Evolutionary conservation across 2,329 filamentous ascomycete genomes (phyloP).

Genomic region (Colletotrichum liriopes): DNA sequence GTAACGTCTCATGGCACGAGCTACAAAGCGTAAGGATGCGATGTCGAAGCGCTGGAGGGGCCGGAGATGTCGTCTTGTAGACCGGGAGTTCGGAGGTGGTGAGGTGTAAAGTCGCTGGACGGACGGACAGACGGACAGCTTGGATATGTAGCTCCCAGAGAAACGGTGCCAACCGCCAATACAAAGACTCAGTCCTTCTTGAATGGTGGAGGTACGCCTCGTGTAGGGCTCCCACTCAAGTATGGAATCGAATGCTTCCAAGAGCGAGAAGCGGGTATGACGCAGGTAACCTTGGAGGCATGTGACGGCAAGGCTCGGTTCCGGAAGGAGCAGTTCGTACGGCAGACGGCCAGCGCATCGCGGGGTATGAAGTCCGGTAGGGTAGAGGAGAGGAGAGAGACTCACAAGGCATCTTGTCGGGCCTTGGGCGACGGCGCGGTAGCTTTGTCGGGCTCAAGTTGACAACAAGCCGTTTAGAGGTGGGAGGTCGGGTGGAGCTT

Average conservation of each 20-base stretch:
- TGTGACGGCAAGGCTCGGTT: slow-evolving; percentile 33
- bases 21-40: neutral
- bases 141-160: slow-evolving; percentile 3
- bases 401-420: slow-evolving; percentile 47
- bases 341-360: slow-evolving; percentile 32
- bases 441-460: slow-evolving; percentile 42
- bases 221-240: slow-evolving; percentile 8
- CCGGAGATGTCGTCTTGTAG: slow-evolving; percentile 9
- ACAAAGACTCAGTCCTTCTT: slow-evolving; percentile 9
- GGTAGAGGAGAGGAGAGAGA: slow-evolving; percentile 23
- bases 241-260: slow-evolving; percentile 11
- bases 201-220: slow-evolving; percentile 1
- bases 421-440: slow-evolving; percentile 41
- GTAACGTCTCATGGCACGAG: slow-evolving; percentile 9
- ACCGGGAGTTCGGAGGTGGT: slow-evolving; percentile 7
- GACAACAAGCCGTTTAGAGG: slow-evolving; percentile 35
- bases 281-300: slow-evolving; percentile 39
- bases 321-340: slow-evolving; percentile 12
- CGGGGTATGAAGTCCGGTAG: neutral
- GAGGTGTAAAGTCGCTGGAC: slow-evolving; percentile 9
- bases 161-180: neutral
- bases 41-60: neutral
- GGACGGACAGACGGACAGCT: slow-evolving; percentile 1
- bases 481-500: slow-evolving; percentile 38
- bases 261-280: slow-evolving; percentile 36